Evolutionary conservation across 805 yeast genomes (phyloP).

Genomic region (Schizosaccharomyces cryophilus): DNA sequence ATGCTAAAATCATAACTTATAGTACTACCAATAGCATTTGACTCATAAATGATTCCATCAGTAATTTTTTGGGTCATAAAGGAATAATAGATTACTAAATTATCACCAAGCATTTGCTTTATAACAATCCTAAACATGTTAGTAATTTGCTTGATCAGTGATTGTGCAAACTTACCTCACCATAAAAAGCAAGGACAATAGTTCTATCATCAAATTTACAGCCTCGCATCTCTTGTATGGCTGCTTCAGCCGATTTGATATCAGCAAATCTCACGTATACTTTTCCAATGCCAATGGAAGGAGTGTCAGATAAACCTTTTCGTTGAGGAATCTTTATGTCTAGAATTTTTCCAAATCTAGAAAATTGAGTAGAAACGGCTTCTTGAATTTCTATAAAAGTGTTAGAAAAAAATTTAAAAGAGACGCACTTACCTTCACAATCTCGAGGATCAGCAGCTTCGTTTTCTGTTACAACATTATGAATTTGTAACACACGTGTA

Average conservation of each 20-base stretch:
- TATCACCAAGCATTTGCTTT: neutral
- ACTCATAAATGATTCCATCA: too few relatives aligned
- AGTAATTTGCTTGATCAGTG: neutral
- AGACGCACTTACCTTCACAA: constrained; percentile 12
- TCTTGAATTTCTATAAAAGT: constrained; percentile 18
- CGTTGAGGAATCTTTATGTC: constrained; percentile 41
- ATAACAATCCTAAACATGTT: neutral
- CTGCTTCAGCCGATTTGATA: constrained; percentile 27
- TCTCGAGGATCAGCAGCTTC: constrained; percentile 31
- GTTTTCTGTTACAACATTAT: constrained; percentile 40
- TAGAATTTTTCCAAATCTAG: constrained; percentile 26
- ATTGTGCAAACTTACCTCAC: constrained; percentile 25
- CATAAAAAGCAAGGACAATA: constrained; percentile 36
- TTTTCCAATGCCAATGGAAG: constrained; percentile 41
- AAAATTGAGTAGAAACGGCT: constrained; percentile 28
- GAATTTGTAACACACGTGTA: constrained; percentile 32
- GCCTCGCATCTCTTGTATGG: constrained; percentile 37
- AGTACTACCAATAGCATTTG: too few relatives aligned
- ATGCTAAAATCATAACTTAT: too few relatives aligned
- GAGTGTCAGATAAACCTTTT: constrained; percentile 20
- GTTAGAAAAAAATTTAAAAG: neutral
- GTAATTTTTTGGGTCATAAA: too few relatives aligned
- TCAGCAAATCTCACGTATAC: constrained; percentile 41
- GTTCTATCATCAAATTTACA: constrained; percentile 41
- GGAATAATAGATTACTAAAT: too few relatives aligned